Evolutionary conservation across 768 basidiomycete species (phyloP).

Genomic region (Suillus subalutaceus): DNA sequence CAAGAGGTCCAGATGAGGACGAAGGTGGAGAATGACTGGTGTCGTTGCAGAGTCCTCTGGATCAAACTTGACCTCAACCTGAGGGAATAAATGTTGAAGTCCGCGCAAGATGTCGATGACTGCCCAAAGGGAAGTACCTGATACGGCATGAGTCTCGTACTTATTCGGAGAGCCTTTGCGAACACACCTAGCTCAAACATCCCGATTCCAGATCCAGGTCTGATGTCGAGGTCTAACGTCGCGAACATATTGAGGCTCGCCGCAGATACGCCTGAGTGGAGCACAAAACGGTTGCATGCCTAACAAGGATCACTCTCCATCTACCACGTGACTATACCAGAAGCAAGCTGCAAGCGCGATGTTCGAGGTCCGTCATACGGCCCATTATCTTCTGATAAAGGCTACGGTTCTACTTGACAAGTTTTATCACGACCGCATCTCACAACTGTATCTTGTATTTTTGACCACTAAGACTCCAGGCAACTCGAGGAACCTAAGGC

Average conservation of each 20-base stretch:
- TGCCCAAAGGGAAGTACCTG: slow-evolving; percentile 80
- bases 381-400: not conserved
- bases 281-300: slow-evolving; percentile 17
- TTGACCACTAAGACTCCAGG: not conserved
- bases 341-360: not conserved
- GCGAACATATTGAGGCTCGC: slow-evolving; percentile 53
- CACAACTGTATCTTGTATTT: not conserved
- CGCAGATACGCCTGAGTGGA: not conserved
- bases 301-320: not conserved
- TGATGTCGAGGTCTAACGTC: slow-evolving; percentile 71
- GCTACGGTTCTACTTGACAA: not conserved
- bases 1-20: slow-evolving; percentile 83
- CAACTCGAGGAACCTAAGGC: not conserved
- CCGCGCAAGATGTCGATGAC: slow-evolving; percentile 69
- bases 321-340: not conserved
- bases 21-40: slow-evolving; percentile 76
- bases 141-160: not conserved
- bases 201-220: slow-evolving; percentile 76
- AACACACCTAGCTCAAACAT: slow-evolving; percentile 72
- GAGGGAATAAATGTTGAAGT: slow-evolving; percentile 71
- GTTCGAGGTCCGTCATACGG: not conserved
- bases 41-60: slow-evolving; percentile 69
- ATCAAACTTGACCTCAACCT: slow-evolving; percentile 84
- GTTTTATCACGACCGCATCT: not conserved
- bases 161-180: slow-evolving; percentile 1